These are phyloP conservation scores for Cystofilobasidium ferigula DNA, from an alignment of 768 basidiomycete genomes.

Conservation along the genomic window DNA sequence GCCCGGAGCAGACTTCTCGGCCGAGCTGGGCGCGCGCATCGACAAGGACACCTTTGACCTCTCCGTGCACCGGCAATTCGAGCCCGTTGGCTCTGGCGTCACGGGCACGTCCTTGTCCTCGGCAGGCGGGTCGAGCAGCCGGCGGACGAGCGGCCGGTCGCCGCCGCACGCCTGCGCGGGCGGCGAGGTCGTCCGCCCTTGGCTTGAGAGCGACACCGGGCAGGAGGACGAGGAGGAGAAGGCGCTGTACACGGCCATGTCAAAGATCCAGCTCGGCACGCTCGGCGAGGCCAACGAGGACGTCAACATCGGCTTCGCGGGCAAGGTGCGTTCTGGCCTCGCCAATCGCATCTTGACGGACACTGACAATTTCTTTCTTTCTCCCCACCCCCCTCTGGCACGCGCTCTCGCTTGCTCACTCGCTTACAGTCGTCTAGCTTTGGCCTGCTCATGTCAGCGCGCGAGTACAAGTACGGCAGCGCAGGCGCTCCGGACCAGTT, in stretches of 20 bases:
- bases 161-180: conserved; percentile 15
- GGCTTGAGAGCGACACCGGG: not conserved
- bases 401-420: not conserved
- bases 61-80: conserved; percentile 32
- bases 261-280: not conserved
- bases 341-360: not conserved
- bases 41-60: conserved; percentile 36
- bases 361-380: not conserved
- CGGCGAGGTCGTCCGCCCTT: conserved; percentile 6
- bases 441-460: conserved; percentile 3
- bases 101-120: not conserved
- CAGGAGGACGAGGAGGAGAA: conserved; percentile 14
- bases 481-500: not conserved
- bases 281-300: conserved; percentile 3
- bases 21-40: conserved; percentile 35
- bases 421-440: conserved; percentile 12
- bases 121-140: not conserved
- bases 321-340: conserved; percentile 11
- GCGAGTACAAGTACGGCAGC: conserved; percentile 20
- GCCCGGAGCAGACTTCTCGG: conserved; percentile 33
- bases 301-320: conserved; percentile 9
- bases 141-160: not conserved
- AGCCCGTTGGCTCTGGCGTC: conserved; percentile 11
- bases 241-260: not conserved
- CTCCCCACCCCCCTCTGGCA: too few relatives aligned